Base-by-base conservation (phyloP, 305 asterid species). In the Plantago rigida region DNA sequence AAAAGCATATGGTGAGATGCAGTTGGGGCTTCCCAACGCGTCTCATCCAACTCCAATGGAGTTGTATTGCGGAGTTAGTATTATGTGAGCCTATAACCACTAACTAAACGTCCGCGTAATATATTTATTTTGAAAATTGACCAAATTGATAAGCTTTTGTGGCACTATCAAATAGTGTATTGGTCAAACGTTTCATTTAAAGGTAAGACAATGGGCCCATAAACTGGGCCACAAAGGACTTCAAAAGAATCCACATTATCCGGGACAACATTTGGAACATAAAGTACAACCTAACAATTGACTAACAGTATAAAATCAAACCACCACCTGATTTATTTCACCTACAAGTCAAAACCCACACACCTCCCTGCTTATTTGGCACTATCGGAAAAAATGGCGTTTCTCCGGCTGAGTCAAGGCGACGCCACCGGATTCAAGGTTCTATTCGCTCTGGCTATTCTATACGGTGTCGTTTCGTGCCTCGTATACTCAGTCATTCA, bases 381-480 rank as follows among this genome's bases (percentile, higher is more conserved):
- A 63, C 62, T 7, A 49, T 17, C 59, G 15, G 44, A 36, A n/a
- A 45, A 85, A 49, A 87, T 87, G 96, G 81, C 82, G 71, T 60
- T 76, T 12, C 62, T 71, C 69, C 62, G 86, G 70, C 77, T 81
- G 60, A 74, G 71, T 72, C 65, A 85, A 68, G 89, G 82, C 65
- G 98, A 92, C 24, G 66, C 76, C 62, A 71, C 87, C 63, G 95
- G 93, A 65, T 80, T 86, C 84, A 88, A 83, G 70, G 73, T 83
- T 0, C 65, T 92, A n/a, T 73, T 84, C 57, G 59, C 63, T 41
- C 78, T 88, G 57, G 70, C 71, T 50, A 55, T 70, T 62, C 69
- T 88, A 15, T 92, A 80, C 66, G 96, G 93, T 54, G 8, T 74
- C 24, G 69, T 79, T 9, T 82, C 95, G 1, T 72, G 60, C 60